A percentile compares a stretch with the other conserved stretches of the same genome.
Evolutionary conservation across 2,329 filamentous ascomycete species (phyloP).

Genomic region (Botrytis paeoniae): DNA sequence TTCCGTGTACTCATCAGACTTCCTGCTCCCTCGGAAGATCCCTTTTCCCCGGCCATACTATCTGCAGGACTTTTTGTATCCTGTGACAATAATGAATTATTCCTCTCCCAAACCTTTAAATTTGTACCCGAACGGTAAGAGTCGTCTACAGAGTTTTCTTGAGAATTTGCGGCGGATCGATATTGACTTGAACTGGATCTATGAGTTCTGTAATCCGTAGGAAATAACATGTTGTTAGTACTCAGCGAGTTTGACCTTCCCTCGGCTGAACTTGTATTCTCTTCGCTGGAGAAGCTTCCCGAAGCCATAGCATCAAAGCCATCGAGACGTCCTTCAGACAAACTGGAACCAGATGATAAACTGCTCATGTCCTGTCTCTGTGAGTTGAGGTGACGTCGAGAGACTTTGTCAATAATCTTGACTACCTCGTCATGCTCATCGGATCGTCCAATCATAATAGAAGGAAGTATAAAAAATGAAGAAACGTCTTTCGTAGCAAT

Average conservation of each 20-base stretch:
- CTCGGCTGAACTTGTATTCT: conserved; percentile 55
- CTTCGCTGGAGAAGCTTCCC: conserved; percentile 56
- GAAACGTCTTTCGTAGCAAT: conserved; percentile 85
- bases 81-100: conserved; percentile 25
- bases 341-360: conserved; percentile 52
- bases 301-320: conserved; percentile 31
- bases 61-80: conserved; percentile 29
- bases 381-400: conserved; percentile 57
- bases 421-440: conserved; percentile 69
- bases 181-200: conserved; percentile 24
- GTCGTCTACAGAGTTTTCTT: conserved; percentile 30
- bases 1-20: conserved; percentile 33
- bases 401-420: conserved; percentile 72
- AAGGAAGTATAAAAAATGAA: conserved; percentile 72
- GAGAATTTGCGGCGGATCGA: conserved; percentile 27
- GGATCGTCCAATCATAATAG: conserved; percentile 74
- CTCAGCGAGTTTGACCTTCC: conserved; percentile 38
- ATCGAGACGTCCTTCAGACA: conserved; percentile 44
- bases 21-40: conserved; percentile 34
- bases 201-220: conserved; percentile 17
- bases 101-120: conserved; percentile 34
- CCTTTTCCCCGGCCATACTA: conserved; percentile 22
- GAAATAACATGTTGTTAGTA: conserved; percentile 16
- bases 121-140: conserved; percentile 21
- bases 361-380: conserved; percentile 43